Base-by-base conservation (phyloP, 345 rosid genomes). In the Gossypium australe region DNA sequence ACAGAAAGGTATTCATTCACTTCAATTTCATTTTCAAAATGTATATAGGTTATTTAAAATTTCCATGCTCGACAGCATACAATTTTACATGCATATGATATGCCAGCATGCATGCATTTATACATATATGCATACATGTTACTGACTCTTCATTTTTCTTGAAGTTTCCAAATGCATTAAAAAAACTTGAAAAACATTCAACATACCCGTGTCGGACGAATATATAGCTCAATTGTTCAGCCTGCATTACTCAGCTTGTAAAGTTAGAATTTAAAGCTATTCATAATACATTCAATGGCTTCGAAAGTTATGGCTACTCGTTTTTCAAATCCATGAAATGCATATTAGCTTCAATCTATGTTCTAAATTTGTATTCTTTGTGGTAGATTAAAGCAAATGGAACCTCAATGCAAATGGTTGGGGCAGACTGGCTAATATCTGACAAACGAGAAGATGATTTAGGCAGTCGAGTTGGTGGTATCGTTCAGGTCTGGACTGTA, bases 391-490 rank as follows among this genome's bases (percentile, higher is more conserved):
- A 88, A 76, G 98, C 97, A 71, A 83, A 81, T 43, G 78, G 85
- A 70, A 89, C 98, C 2, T 56, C 88, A 83, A 88, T 86, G 93
- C 91, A 90, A 85, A 81, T 95, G 91, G 82, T 93, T 55, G 99
- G 98, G 16, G 97, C 94, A 14, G 99, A 95, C 73, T 95, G 97
- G 97, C 82, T 95, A 62, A 88, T 85, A 80, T 93, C 99, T 12
- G 80, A 82, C 76, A 82, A 78, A 73, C 80, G 90, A 24, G 97
- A 93, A 84, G 93, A 91, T 75, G 83, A 90, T 82, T 90, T 95
- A 38, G 92, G 86, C 45, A 82, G 90, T 73, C 89, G 94, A 41
- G 80, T 85, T 25, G 86, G 85, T 48, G 80, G 98, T 66, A 76
- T 93, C 51, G 91, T 95, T 78, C 92, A 93, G 94, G 97, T 91